Percentiles rank a stretch among this genome's conserved stretches.
Evolutionary conservation across 768 basidiomycete genomes (phyloP).

Genomic region (Hemileccinum rubropunctum): DNA sequence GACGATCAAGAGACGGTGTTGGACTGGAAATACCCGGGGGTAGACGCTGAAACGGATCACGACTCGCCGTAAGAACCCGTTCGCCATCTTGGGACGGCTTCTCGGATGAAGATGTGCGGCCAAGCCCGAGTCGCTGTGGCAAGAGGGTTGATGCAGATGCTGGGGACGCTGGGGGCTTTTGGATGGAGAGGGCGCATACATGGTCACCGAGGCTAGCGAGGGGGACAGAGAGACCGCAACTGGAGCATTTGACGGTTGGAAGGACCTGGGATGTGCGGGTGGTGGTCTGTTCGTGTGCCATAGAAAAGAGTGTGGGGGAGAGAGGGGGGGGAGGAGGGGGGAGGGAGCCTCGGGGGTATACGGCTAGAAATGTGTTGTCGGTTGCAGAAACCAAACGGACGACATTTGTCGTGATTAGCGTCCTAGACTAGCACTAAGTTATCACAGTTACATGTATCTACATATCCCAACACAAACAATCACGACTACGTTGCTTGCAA

Average conservation of each 20-base stretch:
- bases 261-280: slow-evolving; percentile 61
- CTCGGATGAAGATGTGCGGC: neutral
- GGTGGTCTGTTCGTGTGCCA: slow-evolving; percentile 22
- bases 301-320: slow-evolving; percentile 20
- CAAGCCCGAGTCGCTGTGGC: slow-evolving; percentile 46
- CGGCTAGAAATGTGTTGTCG: slow-evolving; percentile 17
- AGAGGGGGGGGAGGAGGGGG: neutral
- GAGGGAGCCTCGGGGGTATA: slow-evolving; percentile 25
- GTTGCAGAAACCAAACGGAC: neutral
- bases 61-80: slow-evolving; percentile 10
- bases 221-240: slow-evolving; percentile 67
- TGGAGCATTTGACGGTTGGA: slow-evolving; percentile 84
- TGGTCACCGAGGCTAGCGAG: slow-evolving; percentile 76
- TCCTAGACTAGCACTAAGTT: neutral
- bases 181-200: slow-evolving; percentile 50
- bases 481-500: neutral
- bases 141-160: slow-evolving; percentile 44
- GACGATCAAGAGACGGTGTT: neutral
- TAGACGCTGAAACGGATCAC: slow-evolving; percentile 28
- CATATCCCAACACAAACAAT: slow-evolving; percentile 3
- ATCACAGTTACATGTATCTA: slow-evolving; percentile 19
- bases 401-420: slow-evolving; percentile 8
- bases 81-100: slow-evolving; percentile 4
- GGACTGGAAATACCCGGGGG: slow-evolving; percentile 22
- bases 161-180: slow-evolving; percentile 36